These are phyloP conservation scores for Heliamphora exappendiculata DNA, from an alignment of 148 eudicot genomes.

Conservation along the genomic window DNA sequence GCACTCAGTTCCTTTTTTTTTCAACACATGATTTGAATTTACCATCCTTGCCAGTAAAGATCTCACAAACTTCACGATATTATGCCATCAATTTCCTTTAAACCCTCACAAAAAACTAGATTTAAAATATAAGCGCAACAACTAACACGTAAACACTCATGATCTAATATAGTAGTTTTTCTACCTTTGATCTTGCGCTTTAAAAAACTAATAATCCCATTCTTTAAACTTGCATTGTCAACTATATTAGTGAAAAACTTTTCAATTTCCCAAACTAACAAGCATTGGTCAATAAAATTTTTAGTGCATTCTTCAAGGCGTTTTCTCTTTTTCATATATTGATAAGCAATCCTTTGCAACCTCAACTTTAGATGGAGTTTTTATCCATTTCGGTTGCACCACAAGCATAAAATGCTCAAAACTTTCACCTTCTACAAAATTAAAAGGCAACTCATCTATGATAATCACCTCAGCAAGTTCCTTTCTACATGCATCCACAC, in stretches of 20 bases:
- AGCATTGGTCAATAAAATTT: no score
- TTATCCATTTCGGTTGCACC: background rate
- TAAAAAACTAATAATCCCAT: background rate
- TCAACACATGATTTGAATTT: background rate
- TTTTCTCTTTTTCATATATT: background rate
- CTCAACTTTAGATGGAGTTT: no score
- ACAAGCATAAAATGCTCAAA: background rate
- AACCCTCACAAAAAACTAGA: background rate
- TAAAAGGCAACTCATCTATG: background rate
- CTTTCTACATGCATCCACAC: background rate
- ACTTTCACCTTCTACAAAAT: background rate
- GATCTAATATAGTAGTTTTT: background rate
- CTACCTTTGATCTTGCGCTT: background rate
- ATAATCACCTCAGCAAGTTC: background rate
- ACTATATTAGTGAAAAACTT: background rate
- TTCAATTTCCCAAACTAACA: constrained; percentile 15
- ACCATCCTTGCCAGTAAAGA: background rate
- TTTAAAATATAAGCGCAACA: background rate
- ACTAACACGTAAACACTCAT: background rate
- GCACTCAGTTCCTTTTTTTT: background rate
- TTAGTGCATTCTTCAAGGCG: background rate
- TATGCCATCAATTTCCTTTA: background rate
- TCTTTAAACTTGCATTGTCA: constrained; percentile 19
- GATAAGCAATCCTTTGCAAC: no score
- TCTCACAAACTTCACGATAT: background rate